Base-by-base conservation (phyloP, 768 basidiomycete genomes). In the Boletus subparvulus region DNA sequence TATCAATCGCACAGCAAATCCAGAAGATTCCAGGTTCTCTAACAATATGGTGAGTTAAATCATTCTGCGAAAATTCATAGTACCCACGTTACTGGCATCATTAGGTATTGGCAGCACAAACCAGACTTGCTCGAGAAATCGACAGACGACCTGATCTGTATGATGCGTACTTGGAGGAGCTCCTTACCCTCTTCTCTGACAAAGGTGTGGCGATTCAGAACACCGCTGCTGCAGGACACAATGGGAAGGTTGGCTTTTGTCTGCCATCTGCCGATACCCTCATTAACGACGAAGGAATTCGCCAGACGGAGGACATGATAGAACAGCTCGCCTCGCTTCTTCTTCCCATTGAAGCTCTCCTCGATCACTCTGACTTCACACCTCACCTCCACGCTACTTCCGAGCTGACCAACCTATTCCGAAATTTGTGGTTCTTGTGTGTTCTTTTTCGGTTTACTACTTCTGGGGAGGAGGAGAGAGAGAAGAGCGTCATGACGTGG, bases 381-480 rank as follows among this genome's bases (percentile, higher is more conserved):
- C 84, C 88, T 2, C 80, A 85, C 35, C 50, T 77, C 17, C 72
- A 79, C 28, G 73, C 85, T 19, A 78, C 85, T 1, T 67, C 83
- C 6, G 84, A 84, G 24, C 68, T 92, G 13, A 84, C 88, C 12
- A 77, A 84, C 6, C 76, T 93, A 21, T 98, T 97, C 81, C 84
- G 94, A 43, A 94, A 92, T 65, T 80, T 94, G 74, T 99, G 96
- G 96, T 94, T 95, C 73, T 73, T 98, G 19, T 94, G 92, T 68
- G 83, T 90, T 26, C 81, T 96, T 16, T 94, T 96, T 64, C 83
- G 87, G 21, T 90, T 98, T 62, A 87, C 92, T 3, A 37, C 47
- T 36, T 74, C 74, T 7, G 63, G 68, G 3, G 73, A 73, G 32
- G 72, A 77, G 35, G 65, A 71, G n/a, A 69, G 72, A 45, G 84